Percentiles rank a stretch among this genome's conserved stretches.
Conservation (phyloP, 306 rosid species). For the Abrus precatorius region DNA sequence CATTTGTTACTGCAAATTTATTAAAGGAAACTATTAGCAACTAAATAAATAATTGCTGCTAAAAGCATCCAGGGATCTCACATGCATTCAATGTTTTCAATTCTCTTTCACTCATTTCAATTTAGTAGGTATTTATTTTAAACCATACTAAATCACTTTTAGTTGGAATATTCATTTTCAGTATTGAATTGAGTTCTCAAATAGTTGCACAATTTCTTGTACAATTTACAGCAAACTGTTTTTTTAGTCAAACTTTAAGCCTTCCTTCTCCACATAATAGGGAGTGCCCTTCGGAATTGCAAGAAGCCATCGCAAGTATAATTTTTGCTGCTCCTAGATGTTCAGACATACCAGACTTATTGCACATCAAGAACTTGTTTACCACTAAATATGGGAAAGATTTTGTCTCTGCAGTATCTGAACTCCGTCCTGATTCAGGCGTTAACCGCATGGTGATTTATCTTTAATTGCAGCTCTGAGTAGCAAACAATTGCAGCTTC, state of each 20-base stretch:
- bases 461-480: conserved; percentile 35
- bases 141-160: conserved; percentile 24
- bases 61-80: conserved; percentile 26
- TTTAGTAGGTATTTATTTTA: neutral
- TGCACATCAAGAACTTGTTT: conserved; percentile 88
- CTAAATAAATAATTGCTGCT: conserved; percentile 27
- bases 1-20: neutral
- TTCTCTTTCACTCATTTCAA: conserved; percentile 24
- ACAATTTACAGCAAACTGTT: conserved; percentile 30
- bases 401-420: conserved; percentile 74
- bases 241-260: conserved; percentile 36
- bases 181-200: conserved; percentile 33
- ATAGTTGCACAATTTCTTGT: conserved; percentile 14
- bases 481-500: conserved; percentile 41
- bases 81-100: conserved; percentile 19
- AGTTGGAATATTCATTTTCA: conserved; percentile 32
- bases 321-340: conserved; percentile 98
- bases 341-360: conserved; percentile 94
- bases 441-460: conserved; percentile 89
- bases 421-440: conserved; percentile 98
- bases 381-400: conserved; percentile 93
- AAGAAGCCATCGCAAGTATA: conserved; percentile 93
- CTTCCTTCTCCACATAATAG: conserved; percentile 55
- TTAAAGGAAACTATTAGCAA: conserved; percentile 6
- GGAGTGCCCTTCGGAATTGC: conserved; percentile 93